Percentiles rank a stretch among this genome's conserved stretches.
Conservation (phyloP, 129 eudicot genomes). For the Deinandra increscens region DNA sequence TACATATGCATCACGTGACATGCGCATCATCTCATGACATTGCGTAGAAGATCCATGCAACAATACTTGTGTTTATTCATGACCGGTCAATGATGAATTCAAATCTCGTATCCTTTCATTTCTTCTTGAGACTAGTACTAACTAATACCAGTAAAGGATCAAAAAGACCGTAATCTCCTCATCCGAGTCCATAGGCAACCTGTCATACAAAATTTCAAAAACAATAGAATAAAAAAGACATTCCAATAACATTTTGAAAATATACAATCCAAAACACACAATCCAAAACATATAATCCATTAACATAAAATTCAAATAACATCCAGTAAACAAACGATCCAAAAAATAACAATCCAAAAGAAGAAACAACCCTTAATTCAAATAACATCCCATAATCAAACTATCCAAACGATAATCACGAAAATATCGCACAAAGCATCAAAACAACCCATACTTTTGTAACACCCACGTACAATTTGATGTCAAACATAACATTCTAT, state of each 20-base stretch:
- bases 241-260: too few relatives aligned
- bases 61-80: background rate
- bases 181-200: background rate
- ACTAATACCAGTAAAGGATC: background rate
- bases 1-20: too few relatives aligned
- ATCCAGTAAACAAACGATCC: background rate
- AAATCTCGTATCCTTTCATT: background rate
- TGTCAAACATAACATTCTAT: too few relatives aligned
- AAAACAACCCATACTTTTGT: background rate
- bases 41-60: background rate
- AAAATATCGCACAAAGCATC: background rate
- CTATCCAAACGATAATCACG: background rate
- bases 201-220: too few relatives aligned
- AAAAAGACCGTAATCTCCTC: background rate
- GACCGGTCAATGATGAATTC: too few relatives aligned
- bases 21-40: too few relatives aligned
- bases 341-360: too few relatives aligned
- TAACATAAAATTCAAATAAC: background rate
- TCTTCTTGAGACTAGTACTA: background rate
- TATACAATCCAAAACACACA: too few relatives aligned
- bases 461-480: too few relatives aligned
- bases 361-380: too few relatives aligned
- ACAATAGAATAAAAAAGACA: too few relatives aligned
- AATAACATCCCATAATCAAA: background rate
- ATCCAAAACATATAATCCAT: background rate